A percentile compares a stretch with the other conserved stretches of the same genome.
phyloP scores from a whole-genome alignment of 1,284 basidiomycete species.

The Lentinula novae-zelandiae region DNA sequence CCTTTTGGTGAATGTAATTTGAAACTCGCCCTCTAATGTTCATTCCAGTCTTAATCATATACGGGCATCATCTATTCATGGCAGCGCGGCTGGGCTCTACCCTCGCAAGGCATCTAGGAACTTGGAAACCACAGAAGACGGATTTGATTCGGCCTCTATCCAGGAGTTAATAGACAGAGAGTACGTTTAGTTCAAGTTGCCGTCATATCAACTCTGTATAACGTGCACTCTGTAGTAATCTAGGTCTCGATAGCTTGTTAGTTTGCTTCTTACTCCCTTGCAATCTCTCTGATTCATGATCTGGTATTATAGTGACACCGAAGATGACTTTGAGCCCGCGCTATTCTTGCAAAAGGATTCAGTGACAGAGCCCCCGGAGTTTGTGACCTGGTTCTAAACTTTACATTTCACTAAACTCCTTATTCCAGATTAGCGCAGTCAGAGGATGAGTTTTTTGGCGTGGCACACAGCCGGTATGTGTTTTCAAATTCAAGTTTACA shows the following conservation, averaged over 20 bases:
- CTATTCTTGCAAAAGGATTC: neutral
- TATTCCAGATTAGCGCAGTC: neutral
- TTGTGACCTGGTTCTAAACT: neutral
- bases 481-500: neutral
- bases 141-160: neutral
- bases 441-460: neutral
- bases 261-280: neutral
- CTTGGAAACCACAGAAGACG: neutral
- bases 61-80: neutral
- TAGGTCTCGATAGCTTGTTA: neutral
- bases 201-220: neutral
- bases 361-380: neutral
- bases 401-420: neutral
- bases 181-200: neutral
- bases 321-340: neutral
- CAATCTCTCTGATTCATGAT: neutral
- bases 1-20: neutral
- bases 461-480: neutral
- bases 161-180: conserved; percentile 3
- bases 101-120: neutral
- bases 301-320: neutral
- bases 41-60: neutral
- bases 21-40: neutral
- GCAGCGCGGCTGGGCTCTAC: neutral
- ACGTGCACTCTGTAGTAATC: neutral